Evolutionary conservation across 2,329 filamentous ascomycete genomes (phyloP).

Genomic region (Aspergillus sp.): DNA sequence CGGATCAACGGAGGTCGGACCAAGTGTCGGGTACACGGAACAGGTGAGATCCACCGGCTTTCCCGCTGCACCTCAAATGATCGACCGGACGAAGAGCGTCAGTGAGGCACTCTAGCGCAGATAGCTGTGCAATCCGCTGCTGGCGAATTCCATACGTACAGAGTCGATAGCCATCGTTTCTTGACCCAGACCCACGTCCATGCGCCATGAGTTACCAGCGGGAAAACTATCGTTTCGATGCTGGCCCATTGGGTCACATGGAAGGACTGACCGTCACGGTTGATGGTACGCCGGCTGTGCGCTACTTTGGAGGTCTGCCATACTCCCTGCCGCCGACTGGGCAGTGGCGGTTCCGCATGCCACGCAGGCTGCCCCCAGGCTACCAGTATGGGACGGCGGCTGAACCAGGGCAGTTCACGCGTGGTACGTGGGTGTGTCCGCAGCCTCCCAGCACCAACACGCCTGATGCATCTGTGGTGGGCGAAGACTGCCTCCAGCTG

Average conservation of each 20-base stretch:
- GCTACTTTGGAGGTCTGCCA: background rate
- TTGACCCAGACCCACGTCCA: background rate
- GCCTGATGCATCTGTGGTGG: background rate
- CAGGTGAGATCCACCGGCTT: background rate
- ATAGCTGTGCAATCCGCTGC: background rate
- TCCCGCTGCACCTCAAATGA: background rate
- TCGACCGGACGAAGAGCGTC: background rate
- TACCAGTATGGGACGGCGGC: background rate
- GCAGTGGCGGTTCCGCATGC: background rate
- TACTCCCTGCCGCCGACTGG: background rate
- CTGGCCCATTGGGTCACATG: background rate
- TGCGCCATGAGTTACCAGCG: background rate
- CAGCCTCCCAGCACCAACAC: background rate
- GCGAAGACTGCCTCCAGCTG: constrained; percentile 6
- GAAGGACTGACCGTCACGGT: background rate
- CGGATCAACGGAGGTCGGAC: background rate
- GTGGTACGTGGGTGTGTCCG: background rate
- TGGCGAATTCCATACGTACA: too few species aligned
- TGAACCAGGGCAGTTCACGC: background rate
- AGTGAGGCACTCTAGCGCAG: background rate
- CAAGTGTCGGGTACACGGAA: background rate
- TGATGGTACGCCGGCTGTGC: background rate
- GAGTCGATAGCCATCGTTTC: background rate
- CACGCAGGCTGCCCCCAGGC: background rate
- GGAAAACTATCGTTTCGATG: background rate